Conservation (phyloP, 352 stramenopile species). For the Pythium rhizo-oryzae region DNA sequence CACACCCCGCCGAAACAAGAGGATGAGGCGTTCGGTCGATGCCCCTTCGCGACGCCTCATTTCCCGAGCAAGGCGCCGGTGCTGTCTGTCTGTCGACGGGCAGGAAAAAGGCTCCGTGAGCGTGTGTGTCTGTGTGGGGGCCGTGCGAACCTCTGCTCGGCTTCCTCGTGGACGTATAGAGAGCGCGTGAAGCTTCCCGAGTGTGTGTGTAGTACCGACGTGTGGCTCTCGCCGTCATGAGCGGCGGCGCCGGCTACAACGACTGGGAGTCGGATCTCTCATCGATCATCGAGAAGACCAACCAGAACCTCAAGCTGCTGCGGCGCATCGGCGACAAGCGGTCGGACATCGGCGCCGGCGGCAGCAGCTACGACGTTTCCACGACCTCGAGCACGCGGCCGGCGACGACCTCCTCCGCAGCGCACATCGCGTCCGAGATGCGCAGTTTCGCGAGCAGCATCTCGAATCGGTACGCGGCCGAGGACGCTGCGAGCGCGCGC, state of each 20-base stretch:
- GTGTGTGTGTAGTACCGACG: neutral
- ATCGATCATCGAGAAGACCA: conserved; percentile 89
- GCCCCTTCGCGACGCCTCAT: conserved; percentile 6
- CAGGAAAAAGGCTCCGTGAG: neutral
- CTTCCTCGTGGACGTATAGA: neutral
- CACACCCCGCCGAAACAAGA: neutral
- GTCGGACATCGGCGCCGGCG: conserved; percentile 30
- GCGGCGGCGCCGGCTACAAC: conserved; percentile 41
- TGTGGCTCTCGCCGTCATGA: conserved; percentile 39
- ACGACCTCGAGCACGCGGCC: conserved; percentile 28
- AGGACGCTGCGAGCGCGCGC: conserved; percentile 7
- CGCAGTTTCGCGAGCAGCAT: conserved; percentile 32
- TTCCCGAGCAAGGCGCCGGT: neutral
- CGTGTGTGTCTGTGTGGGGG: neutral
- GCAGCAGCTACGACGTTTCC: conserved; percentile 40
- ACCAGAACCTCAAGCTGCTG: conserved; percentile 85
- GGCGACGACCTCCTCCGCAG: conserved; percentile 19
- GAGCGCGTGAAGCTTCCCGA: neutral
- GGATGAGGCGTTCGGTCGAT: neutral
- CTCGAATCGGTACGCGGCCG: conserved; percentile 28
- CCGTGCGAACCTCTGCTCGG: neutral
- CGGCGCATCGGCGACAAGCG: conserved; percentile 80
- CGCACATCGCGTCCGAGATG: conserved; percentile 31
- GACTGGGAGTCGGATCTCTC: conserved; percentile 85
- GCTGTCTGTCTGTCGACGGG: neutral